phyloP scores from a whole-genome alignment of 371 early-diverging fungal genomes.

The Batrachochytrium dendrobatidis region DNA sequence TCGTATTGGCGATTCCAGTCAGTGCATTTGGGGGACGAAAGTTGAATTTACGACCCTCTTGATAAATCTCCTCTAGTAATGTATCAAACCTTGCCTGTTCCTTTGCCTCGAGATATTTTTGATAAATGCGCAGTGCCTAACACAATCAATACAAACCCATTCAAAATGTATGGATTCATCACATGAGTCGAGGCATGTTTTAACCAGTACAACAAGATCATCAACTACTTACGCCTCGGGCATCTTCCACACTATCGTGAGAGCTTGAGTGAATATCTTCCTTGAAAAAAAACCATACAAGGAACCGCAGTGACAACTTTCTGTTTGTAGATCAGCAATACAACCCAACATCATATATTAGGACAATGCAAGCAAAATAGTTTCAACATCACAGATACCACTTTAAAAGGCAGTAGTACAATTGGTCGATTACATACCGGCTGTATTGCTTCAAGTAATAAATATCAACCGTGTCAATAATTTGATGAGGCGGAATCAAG shows the following conservation, averaged over 20 bases:
- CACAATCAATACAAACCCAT: not conserved
- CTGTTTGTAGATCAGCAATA: conserved; percentile 24
- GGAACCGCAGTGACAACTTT: conserved; percentile 78
- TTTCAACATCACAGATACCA: not conserved
- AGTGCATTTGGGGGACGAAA: conserved; percentile 18
- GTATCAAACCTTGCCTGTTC: conserved; percentile 60
- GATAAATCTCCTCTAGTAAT: conserved; percentile 74
- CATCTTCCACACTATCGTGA: conserved; percentile 93
- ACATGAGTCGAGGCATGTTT: not conserved
- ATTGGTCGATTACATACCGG: conserved; percentile 32
- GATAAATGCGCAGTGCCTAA: conserved; percentile 75
- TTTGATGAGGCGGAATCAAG: conserved; percentile 74
- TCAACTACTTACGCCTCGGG: conserved; percentile 58
- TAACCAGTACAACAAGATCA: not conserved
- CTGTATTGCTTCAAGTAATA: conserved; percentile 74
- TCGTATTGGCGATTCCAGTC: not conserved
- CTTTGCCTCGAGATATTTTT: conserved; percentile 61
- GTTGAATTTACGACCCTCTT: conserved; percentile 56
- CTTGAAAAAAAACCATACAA: conserved; percentile 85
- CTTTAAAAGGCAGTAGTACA: not conserved
- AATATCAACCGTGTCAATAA: conserved; percentile 87
- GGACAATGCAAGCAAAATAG: not conserved
- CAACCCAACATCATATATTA: not conserved
- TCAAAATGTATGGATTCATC: not conserved
- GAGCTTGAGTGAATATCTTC: conserved; percentile 77